Percentiles rank a stretch among this genome's conserved stretches.
These are phyloP conservation scores for Gautieria morchelliformis DNA, from an alignment of 768 basidiomycete genomes.

Conservation along the genomic window DNA sequence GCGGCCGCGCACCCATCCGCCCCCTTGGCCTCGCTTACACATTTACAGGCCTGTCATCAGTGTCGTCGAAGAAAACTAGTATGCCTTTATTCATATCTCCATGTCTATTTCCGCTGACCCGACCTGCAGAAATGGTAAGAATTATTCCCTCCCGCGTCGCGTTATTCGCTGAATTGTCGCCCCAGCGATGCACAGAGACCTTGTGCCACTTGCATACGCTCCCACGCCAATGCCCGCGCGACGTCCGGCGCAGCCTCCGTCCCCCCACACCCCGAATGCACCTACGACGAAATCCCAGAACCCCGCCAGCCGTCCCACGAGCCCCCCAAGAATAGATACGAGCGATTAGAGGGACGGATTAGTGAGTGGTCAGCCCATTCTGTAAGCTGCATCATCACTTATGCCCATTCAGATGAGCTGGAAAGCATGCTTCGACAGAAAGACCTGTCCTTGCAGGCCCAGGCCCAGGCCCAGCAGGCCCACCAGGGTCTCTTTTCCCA, in stretches of 20 bases:
- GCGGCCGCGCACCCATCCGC: too few relatives aligned
- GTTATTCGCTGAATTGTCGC: not conserved
- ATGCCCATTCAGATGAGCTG: slow-evolving; percentile 48
- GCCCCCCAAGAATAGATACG: slow-evolving; percentile 50
- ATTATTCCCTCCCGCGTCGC: not conserved
- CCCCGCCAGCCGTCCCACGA: slow-evolving; percentile 33
- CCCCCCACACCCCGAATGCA: slow-evolving; percentile 56
- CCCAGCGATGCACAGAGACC: slow-evolving; percentile 65
- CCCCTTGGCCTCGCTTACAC: not conserved
- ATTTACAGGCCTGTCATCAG: slow-evolving; percentile 33
- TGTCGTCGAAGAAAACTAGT: slow-evolving; percentile 70
- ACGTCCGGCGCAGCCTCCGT: slow-evolving; percentile 49
- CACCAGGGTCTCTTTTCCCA: too few relatives aligned
- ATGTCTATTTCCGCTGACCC: slow-evolving; percentile 2
- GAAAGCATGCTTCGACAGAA: slow-evolving; percentile 58
- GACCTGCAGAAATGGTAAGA: slow-evolving; percentile 48
- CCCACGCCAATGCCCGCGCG: slow-evolving; percentile 57
- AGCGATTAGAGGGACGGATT: slow-evolving; percentile 58
- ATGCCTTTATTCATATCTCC: slow-evolving; percentile 18
- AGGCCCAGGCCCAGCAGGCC: too few relatives aligned
- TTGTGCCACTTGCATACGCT: slow-evolving; percentile 69
- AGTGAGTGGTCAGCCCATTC: slow-evolving; percentile 25
- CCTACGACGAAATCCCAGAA: slow-evolving; percentile 58
- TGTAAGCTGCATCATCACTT: not conserved
- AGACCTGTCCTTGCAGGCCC: slow-evolving; percentile 19